Percentiles rank a stretch among this genome's conserved stretches.
These are phyloP conservation scores for Smittium culicis DNA, from an alignment of 371 early-diverging fungal species.

Conservation along the genomic window DNA sequence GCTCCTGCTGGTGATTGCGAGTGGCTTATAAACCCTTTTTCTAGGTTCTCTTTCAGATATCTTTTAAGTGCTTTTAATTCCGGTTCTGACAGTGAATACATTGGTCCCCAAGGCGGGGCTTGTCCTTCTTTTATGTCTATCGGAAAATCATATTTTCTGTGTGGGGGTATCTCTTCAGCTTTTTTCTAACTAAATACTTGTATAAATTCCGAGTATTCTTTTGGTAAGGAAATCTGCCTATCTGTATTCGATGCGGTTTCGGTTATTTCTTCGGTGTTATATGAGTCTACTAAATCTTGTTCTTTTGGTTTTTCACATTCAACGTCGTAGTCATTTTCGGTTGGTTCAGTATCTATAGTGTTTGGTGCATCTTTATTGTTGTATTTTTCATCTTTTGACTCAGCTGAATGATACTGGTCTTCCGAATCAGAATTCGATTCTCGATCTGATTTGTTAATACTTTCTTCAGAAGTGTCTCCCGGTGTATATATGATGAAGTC, in stretches of 20 bases:
- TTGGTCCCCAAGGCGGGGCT: constrained; percentile 3
- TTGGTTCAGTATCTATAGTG: background rate
- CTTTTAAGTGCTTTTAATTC: too few relatives aligned
- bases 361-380: background rate
- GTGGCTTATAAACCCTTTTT: too few relatives aligned
- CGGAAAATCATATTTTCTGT: constrained; percentile 9
- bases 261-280: too few relatives aligned
- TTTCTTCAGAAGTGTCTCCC: background rate
- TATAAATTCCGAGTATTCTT: constrained; percentile 1
- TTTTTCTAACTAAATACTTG: constrained; percentile 3
- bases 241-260: background rate
- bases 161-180: background rate
- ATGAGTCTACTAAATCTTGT: too few relatives aligned
- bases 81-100: constrained; percentile 12
- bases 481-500: background rate
- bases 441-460: background rate
- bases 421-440: background rate
- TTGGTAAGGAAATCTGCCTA: background rate
- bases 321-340: background rate
- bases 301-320: too few relatives aligned
- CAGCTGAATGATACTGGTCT: background rate
- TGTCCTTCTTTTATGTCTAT: constrained; percentile 7
- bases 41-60: too few relatives aligned
- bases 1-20: too few relatives aligned
- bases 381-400: background rate